Evolutionary conservation across 768 basidiomycete species (phyloP), one percentile per base, ranked within the genome.

Genomic region (Glaciozyma antarctica): DNA sequence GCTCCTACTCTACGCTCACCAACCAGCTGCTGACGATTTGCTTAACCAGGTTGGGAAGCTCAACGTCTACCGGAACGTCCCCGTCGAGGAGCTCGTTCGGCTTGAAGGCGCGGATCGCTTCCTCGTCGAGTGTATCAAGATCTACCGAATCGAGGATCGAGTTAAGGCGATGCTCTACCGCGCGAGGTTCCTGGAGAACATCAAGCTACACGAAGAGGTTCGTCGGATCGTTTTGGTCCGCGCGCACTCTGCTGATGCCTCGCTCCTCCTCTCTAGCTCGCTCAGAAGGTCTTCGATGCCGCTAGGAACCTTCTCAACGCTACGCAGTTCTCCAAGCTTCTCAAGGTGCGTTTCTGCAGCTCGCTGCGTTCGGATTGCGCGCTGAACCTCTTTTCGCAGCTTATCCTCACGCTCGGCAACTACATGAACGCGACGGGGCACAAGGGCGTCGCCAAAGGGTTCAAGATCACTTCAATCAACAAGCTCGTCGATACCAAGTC

Each of bases 401-500:
- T 99, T 49, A 95, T 98, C 69, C 85, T 99, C 19, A 81, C 93
- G 71, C 84, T 99, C 71, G 94, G 94, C 51, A 99, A 99, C 76
- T 99, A 91, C 76, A 92, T 98, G 86, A 99, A 99, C 75, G 90
- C 92, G 9, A 87, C 90, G 60, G 91, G 93, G 61, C 82, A 90
- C 72, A 95, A 94, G 76, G 94, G 94, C 62, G 93, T 93, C 41
- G 95, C 95, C 1, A 94, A 89, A 72, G 94, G 94, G 65, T 99
- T 99, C 83, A 85, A 88, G 73, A 85, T 98, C 60, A 91, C 90
- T 78, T 94, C 92, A 76, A 93, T 99, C 77, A 98, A 99, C 79
- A 92, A 92, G 91, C 81, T 99, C 60, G 94, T 95, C 47, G 95
- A 99, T 75, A 99, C 94, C 7, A 99, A 99, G 77, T 94, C 92